Base-by-base conservation (phyloP, 1,284 basidiomycete species). In the Chiua sp. region DNA sequence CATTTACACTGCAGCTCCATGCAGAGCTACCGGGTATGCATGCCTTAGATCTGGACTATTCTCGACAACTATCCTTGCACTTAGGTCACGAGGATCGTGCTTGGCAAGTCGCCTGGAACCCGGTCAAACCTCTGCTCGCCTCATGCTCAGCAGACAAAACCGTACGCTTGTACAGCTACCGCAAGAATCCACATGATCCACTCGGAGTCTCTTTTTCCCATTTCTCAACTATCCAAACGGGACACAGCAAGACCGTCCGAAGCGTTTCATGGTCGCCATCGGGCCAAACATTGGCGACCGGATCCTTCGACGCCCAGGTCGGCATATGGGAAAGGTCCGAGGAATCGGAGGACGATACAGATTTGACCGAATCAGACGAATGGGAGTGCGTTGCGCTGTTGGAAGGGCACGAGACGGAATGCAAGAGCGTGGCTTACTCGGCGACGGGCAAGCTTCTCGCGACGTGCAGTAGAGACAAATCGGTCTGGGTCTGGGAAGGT, bases 401-500 rank as follows among this genome's bases (percentile, higher is more conserved):
- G 37, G 96, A 98, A 73, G 98, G 98, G 0, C 98, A 99, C 73
- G 98, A 99, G 75, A 96, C 91, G 53, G 98, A 99, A 75, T 98
- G 96, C 80, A 99, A 99, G 81, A 87, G 90, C 65, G 92, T 98
- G 0, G 92, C 89, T 4, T 99, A 94, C 77, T 96, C 92, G 22
- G 79, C 78, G 49, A 80, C 82, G 28, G 98, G 96, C 0, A 90
- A 84, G 7, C 77, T 98, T 30, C 80, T 99, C 20, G 97, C 97
- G 7, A 96, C 91, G 67, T 98, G 96, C 72, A 93, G 92, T 67
- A 82, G 98, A 60, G 98, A 99, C 78, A 98, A 98, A 78, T 94
- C 93, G 18, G 96, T 99, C 1, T 99, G 98, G 98, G 86, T 99
- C 52, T 99, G 98, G 97, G 98, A 98, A 83, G 93, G 94, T 91